Percentiles rank a stretch among this genome's conserved stretches.
Conservation (phyloP, 2,329 filamentous ascomycete genomes). For the Pseudopithomyces chartarum region DNA sequence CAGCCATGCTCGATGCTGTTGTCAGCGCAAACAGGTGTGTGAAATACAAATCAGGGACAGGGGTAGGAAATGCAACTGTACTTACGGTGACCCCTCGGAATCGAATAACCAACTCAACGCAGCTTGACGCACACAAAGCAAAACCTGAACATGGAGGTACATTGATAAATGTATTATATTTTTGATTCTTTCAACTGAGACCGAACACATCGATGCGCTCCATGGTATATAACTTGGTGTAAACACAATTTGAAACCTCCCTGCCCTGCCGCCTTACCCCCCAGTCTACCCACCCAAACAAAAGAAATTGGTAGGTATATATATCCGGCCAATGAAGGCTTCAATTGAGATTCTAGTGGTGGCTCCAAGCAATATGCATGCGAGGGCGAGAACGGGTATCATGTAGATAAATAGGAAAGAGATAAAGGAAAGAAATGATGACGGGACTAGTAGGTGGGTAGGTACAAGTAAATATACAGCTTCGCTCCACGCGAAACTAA, state of each 20-base stretch:
- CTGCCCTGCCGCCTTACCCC: not conserved
- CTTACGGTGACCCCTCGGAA: too few relatives aligned
- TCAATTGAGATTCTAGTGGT: not conserved
- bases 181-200: too few relatives aligned
- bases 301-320: not conserved
- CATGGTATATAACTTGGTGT: not conserved
- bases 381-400: constrained; percentile 5
- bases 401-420: not conserved
- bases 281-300: not conserved
- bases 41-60: too few relatives aligned
- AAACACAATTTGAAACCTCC: not conserved
- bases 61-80: too few relatives aligned
- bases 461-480: constrained; percentile 9
- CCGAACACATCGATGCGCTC: not conserved
- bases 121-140: too few relatives aligned
- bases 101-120: too few relatives aligned
- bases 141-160: too few relatives aligned
- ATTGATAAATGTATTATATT: too few relatives aligned
- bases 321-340: constrained; percentile 3
- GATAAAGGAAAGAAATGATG: not conserved
- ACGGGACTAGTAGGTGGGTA: too few relatives aligned
- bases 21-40: too few relatives aligned
- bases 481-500: constrained; percentile 22
- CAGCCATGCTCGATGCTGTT: too few relatives aligned
- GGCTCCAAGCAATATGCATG: not conserved